Base-by-base conservation (phyloP, 2,329 filamentous ascomycete species). In the Coniochaeta ligniaria region DNA sequence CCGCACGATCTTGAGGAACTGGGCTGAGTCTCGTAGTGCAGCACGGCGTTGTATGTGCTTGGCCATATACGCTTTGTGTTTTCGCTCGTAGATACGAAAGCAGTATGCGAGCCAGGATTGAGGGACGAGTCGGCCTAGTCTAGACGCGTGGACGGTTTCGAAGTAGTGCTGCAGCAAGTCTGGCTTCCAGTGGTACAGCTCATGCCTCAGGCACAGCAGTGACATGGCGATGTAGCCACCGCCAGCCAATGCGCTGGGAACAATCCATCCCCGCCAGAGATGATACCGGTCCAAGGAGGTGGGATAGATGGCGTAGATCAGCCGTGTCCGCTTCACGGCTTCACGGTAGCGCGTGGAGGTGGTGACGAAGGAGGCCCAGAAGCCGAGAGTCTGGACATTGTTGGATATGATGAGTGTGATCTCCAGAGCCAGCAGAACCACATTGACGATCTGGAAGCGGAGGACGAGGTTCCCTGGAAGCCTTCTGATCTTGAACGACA, bases 151-250 rank as follows among this genome's bases (percentile, higher is more conserved):
- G 24, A 20, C 36, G 6, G 33, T 43, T 17, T 58, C 20, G 56
- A 31, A 38, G 36, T 58, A 58, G 17, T 58, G 56, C 36, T 58
- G 56, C 17, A 58, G 56, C 22, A 58, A 31, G 11, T 58, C 56
- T 8, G 56, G 56, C 36, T 58, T 58, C 56, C 36, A 58, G 56
- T 58, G 56, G 16, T 45, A 58, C 14, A 58, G 56, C 56, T 58
- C 56, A n/a, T 58, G 56, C 8, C 56, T 31, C 56, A 58, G n/a
- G 56, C 56, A 58, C 33, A 58, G 36, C n/a, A 58, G 56, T 6
- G 56, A 38, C 20, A 31, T 58, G n/a, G n/a, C 12, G 22, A 58
- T 43, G 24, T 58, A 58, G n/a, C 20, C 56, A 20, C 35, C 22
- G 1, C 56, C 35, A 7, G 35, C 56, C 36, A 58, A n/a, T 4